Percentiles rank a stretch among this genome's conserved stretches.
Conservation (phyloP, 176 grass and related monocot species). For the Miscanthus lutarioriparius region DNA sequence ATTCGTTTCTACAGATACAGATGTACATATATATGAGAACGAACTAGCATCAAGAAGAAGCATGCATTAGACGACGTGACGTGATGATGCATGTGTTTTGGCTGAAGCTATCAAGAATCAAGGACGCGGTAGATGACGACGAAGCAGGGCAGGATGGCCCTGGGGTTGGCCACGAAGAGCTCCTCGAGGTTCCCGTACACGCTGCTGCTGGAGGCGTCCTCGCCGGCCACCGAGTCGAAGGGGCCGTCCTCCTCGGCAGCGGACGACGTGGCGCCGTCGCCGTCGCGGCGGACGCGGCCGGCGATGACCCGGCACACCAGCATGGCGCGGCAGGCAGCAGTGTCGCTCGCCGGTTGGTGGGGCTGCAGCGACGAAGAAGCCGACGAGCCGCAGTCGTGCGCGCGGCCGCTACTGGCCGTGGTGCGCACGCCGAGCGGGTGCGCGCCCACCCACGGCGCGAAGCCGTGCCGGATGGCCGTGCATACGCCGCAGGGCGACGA, state of each 20-base stretch:
- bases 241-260: conserved; percentile 1
- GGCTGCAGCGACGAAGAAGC: too few species aligned
- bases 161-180: conserved; percentile 90
- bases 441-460: conserved; percentile 36
- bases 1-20: not conserved
- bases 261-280: not conserved
- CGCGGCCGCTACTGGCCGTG: conserved; percentile 81
- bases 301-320: conserved; percentile 97
- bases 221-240: conserved; percentile 78
- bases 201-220: conserved; percentile 39
- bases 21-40: too few species aligned
- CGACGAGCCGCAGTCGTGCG: conserved; percentile 41
- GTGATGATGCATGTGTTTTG: too few species aligned
- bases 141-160: conserved; percentile 95
- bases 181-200: conserved; percentile 76
- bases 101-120: conserved; percentile 17
- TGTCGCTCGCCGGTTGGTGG: too few species aligned
- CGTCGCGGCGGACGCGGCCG: conserved; percentile 53
- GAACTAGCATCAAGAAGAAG: too few species aligned
- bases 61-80: too few species aligned
- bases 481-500: conserved; percentile 63
- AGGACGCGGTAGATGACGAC: conserved; percentile 83
- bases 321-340: conserved; percentile 52
- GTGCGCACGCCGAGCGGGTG: conserved; percentile 70
- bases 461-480: conserved; percentile 69